Conservation (phyloP, 306 rosid genomes). For the Phaseolus lunatus region DNA sequence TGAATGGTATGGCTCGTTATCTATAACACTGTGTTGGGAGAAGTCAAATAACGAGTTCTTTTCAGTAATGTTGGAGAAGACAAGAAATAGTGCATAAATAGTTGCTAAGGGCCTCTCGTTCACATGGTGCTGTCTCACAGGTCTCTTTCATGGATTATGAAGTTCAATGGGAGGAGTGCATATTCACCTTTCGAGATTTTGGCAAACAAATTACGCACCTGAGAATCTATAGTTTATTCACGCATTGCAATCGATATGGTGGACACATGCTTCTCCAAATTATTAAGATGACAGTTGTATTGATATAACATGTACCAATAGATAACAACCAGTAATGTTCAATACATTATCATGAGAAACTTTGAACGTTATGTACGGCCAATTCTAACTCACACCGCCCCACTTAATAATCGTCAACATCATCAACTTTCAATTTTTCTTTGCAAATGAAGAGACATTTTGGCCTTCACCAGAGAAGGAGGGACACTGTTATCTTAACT, state of each 20-base stretch:
- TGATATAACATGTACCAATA: not conserved
- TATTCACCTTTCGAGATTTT: not conserved
- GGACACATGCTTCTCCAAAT: conserved; percentile 10
- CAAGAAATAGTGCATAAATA: no score
- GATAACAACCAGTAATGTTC: not conserved
- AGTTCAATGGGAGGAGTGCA: not conserved
- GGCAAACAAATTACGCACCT: not conserved
- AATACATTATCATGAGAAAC: not conserved
- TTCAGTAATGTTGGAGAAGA: no score
- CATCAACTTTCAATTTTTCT: no score
- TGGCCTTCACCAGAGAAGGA: no score
- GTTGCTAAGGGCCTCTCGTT: not conserved
- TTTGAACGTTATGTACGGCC: not conserved
- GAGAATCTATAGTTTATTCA: not conserved
- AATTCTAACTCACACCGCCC: conserved; percentile 1
- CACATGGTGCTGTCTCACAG: conserved; percentile 26
- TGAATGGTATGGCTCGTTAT: not conserved
- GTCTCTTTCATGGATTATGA: conserved; percentile 1
- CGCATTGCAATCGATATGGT: not conserved
- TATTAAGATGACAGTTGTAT: not conserved
- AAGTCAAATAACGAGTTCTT: not conserved
- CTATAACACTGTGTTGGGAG: not conserved
- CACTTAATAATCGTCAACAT: no score
- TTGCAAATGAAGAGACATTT: no score
- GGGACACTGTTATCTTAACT: no score